phyloP scores from a whole-genome alignment of 257 asterid species.

The Scutellaria minor region DNA sequence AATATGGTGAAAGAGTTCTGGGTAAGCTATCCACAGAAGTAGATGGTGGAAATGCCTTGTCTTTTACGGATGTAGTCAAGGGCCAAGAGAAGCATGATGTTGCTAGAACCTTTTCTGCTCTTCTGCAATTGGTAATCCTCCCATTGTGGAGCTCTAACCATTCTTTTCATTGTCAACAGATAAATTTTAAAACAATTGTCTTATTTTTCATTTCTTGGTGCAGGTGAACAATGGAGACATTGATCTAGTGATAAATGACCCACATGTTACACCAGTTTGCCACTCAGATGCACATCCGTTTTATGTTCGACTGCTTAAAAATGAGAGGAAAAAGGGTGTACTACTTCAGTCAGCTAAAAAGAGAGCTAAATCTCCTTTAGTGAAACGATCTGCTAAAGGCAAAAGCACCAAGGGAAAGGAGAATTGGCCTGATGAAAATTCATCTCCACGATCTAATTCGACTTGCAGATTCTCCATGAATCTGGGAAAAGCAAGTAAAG shows the following conservation, averaged over 20 bases:
- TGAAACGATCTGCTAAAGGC: conserved; percentile 36
- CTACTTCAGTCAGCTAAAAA: conserved; percentile 55
- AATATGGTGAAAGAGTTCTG: conserved; percentile 78
- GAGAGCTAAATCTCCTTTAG: conserved; percentile 62
- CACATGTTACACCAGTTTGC: conserved; percentile 46
- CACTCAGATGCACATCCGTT: conserved; percentile 64
- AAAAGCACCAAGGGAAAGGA: conserved; percentile 56
- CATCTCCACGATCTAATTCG: conserved; percentile 50
- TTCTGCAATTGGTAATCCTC: conserved; percentile 81
- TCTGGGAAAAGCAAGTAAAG: conserved; percentile 50
- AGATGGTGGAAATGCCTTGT: conserved; percentile 44
- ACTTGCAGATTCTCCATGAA: conserved; percentile 44
- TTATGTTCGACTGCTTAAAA: conserved; percentile 56
- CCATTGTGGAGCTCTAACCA: neutral
- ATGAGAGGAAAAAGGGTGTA: conserved; percentile 45
- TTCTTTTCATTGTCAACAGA: conserved; percentile 15
- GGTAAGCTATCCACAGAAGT: conserved; percentile 56
- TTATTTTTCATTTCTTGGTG: conserved; percentile 17
- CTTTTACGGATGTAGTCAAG: conserved; percentile 72
- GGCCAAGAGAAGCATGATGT: conserved; percentile 90
- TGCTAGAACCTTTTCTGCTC: conserved; percentile 95
- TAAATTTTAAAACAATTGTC: neutral
- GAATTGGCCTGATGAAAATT: conserved; percentile 37
- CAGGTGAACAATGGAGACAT: conserved; percentile 92
- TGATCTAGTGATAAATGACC: conserved; percentile 49